Base-by-base conservation (phyloP, 805 yeast genomes). In the Lipomyces yamanashiensis region DNA sequence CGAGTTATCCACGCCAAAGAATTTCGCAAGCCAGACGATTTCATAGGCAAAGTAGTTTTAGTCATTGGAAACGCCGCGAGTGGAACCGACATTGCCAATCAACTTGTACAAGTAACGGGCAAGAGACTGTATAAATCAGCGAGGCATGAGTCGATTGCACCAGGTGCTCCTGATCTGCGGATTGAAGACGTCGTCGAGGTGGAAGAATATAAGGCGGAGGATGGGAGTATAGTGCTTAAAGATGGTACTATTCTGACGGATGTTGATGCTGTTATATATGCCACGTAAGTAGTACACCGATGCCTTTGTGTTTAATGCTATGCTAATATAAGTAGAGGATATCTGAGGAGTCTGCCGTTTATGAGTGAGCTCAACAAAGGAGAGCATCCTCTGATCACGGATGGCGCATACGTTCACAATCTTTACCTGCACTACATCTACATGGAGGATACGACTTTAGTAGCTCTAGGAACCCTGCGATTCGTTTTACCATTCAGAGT, bases 11-110 rank as follows among this genome's bases (percentile, higher is more conserved):
- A 88, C 74, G 81, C 92, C 7, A 85, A 85, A 64, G 74, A 80
- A 43, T 88, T 80, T 71, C 80, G 86, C 61, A 74, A 74, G 19
- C 81, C 85, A 0, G 78, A 77, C 0, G 78, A 77, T 13, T 87
- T 78, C 63, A 65, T 57, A n/a, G 78, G 73, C 59, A 78, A 79
- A 56, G 79, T 75, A 39, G 84, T 87, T 15, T 74, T 90, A 50
- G 81, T 89, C 7, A 84, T 90, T n/a, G 96, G 96, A 0, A 87
- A 86, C 70, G 85, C 87, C 10, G 88, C 95, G 1, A 85, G 91
- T 37, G 96, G 93, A 34, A 82, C 85, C 19, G 96, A 91, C 72
- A 78, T 89, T 48, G 83, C 90, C 1, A 81, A 80, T 61, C 92
- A 88, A 71, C 71, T 87, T 19, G 82, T 86, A 1, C 76, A 78